Base-by-base conservation (phyloP, 805 yeast species). In the Pichia pseudocactophila region DNA sequence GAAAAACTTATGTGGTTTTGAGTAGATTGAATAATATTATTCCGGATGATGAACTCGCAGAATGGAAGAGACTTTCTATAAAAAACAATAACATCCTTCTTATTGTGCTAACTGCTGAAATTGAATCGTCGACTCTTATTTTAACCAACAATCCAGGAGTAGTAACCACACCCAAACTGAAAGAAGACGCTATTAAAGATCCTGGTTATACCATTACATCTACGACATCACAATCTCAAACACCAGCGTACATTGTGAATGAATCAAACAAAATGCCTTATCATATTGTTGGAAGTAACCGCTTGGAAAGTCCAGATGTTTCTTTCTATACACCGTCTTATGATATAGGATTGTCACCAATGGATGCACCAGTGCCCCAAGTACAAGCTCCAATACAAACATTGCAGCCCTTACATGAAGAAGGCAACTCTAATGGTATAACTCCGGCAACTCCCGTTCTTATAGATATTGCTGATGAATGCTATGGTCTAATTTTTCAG, bases 41-140 rank as follows among this genome's bases (percentile, higher is more conserved):
- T 32, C 87, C 89, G 0, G 94, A 84, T 59, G 92, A 84, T 58
- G 94, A 84, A 55, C 62, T 84, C 38, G 70, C 82, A 40, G 85
- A 82, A 54, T 81, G 92, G 89, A 80, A 84, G 58, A 62, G 87
- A 44, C 61, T 83, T 22, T 79, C 88, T 11, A 69, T 79, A 36
- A 74, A 73, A 43, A 62, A 68, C 27, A 68, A 69, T 43, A 73
- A 73, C 36, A 61, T 84, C 15, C 77, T 81, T 4, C 61, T 83
- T 50, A 75, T 84, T 25, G 88, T 84, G 11, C 70, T 82, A 8
- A 76, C 89, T 9, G 86, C 80, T 1, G 80, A 76, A 52, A 65
- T 74, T 28, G 69, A 71, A 35, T 58, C 66, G 5, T 76, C 85
- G 0, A 78, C 77, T 3, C 47, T 64, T 36, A 49, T 62, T 10